Percentiles rank a stretch among this genome's conserved stretches.
Evolutionary conservation across 441 rosid species (phyloP).

Genomic region (Corymbia calophylla): DNA sequence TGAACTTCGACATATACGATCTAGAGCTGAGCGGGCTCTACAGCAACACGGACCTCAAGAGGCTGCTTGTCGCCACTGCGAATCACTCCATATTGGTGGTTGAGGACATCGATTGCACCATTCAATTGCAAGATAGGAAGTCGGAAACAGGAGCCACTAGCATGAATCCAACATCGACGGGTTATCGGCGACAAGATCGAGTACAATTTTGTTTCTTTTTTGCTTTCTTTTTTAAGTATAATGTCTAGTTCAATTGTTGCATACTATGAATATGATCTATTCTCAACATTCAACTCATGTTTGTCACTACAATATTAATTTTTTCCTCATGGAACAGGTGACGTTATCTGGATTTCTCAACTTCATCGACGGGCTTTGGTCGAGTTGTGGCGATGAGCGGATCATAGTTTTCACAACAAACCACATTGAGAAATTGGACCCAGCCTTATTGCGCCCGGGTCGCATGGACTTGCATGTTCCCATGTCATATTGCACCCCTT

Average conservation of each 20-base stretch:
- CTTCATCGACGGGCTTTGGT: slow-evolving; percentile 5
- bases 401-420: slow-evolving; percentile 5
- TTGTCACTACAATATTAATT: not conserved
- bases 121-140: not conserved
- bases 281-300: not conserved
- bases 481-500: not conserved
- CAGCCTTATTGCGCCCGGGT: slow-evolving; percentile 2
- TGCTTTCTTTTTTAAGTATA: not conserved
- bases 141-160: not conserved
- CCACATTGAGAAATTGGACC: slow-evolving; percentile 8
- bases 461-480: slow-evolving; percentile 11
- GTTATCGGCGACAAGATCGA: not conserved
- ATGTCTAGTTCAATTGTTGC: not conserved
- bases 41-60: not conserved
- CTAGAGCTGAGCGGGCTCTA: not conserved
- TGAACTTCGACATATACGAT: slow-evolving; percentile 3
- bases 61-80: not conserved
- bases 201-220: not conserved
- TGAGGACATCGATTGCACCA: slow-evolving; percentile 6
- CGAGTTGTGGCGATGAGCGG: not conserved
- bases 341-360: slow-evolving; percentile 1
- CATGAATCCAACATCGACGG: not conserved
- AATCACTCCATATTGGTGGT: not conserved
- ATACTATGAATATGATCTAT: not conserved
- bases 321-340: not conserved